Percentiles rank a stretch among this genome's conserved stretches.
Evolutionary conservation across 2,329 filamentous ascomycete genomes (phyloP).

Genomic region (Ceratocystis smalleyi): DNA sequence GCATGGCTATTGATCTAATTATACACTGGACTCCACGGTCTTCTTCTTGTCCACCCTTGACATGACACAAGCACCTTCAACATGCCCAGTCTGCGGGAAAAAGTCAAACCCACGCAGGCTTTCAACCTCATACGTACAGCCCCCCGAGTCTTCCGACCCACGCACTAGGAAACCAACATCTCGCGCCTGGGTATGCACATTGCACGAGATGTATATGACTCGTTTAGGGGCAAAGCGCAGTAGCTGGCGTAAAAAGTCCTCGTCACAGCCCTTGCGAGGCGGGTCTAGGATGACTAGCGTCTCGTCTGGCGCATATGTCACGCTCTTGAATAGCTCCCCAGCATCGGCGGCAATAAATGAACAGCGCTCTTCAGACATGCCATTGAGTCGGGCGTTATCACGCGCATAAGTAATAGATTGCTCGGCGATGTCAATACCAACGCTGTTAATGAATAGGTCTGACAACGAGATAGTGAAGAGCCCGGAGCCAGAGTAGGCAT

Average conservation of each 20-base stretch:
- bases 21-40: background rate
- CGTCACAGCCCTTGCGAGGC: conserved; percentile 88
- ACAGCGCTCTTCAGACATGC: conserved; percentile 50
- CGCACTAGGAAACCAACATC: conserved; percentile 80
- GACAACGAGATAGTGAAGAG: conserved; percentile 94
- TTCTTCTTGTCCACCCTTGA: conserved; percentile 12
- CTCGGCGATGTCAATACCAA: conserved; percentile 79
- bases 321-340: conserved; percentile 50
- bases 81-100: conserved; percentile 72
- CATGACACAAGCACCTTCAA: conserved; percentile 38
- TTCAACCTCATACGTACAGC: conserved; percentile 64
- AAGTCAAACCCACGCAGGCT: conserved; percentile 89
- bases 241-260: conserved; percentile 67
- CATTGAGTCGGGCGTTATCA: conserved; percentile 64
- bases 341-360: conserved; percentile 85
- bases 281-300: conserved; percentile 93
- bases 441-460: conserved; percentile 63
- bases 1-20: background rate
- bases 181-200: conserved; percentile 91
- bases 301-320: conserved; percentile 48
- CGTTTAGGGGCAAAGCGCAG: conserved; percentile 60
- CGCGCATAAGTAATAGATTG: conserved; percentile 65
- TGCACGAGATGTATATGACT: conserved; percentile 90
- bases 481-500: conserved; percentile 93
- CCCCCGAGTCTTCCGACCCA: conserved; percentile 31